A percentile compares a stretch with the other conserved stretches of the same genome.
These are phyloP conservation scores for Monoraphidium neglectum DNA, from an alignment of 139 green algal genomes.

Conservation along the genomic window DNA sequence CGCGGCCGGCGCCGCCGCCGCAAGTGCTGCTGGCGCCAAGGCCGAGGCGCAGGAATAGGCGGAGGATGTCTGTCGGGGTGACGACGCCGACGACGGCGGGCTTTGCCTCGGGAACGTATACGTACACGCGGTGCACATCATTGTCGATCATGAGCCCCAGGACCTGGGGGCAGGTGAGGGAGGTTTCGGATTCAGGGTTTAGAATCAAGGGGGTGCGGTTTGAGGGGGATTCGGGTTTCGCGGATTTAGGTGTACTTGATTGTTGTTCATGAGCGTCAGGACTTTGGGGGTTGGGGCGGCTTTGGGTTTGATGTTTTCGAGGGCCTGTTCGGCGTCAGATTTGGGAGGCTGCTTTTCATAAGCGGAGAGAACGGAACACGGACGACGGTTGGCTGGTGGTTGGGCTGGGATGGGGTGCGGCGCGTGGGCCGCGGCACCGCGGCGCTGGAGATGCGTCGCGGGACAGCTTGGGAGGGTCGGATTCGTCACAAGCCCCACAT, in stretches of 20 bases:
- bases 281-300: no score
- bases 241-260: background rate
- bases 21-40: background rate
- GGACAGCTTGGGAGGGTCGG: no score
- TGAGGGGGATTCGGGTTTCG: background rate
- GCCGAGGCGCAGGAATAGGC: no score
- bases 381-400: no score
- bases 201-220: background rate
- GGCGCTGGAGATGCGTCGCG: no score
- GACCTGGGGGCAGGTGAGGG: conserved; percentile 8
- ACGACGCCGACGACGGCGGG: conserved; percentile 27
- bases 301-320: background rate
- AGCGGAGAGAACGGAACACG: no score
- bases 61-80: conserved; percentile 50
- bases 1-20: no score
- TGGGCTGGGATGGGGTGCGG: no score
- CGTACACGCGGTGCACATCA: conserved; percentile 46
- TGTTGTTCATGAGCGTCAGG: background rate
- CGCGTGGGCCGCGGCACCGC: no score
- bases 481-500: background rate
- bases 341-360: no score
- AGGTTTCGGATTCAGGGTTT: background rate
- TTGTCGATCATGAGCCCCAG: conserved; percentile 34
- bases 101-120: conserved; percentile 10
- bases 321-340: no score